These are phyloP conservation scores for Beverwykella pulmonaria DNA, from an alignment of 495 filamentous ascomycete species.

Conservation along the genomic window DNA sequence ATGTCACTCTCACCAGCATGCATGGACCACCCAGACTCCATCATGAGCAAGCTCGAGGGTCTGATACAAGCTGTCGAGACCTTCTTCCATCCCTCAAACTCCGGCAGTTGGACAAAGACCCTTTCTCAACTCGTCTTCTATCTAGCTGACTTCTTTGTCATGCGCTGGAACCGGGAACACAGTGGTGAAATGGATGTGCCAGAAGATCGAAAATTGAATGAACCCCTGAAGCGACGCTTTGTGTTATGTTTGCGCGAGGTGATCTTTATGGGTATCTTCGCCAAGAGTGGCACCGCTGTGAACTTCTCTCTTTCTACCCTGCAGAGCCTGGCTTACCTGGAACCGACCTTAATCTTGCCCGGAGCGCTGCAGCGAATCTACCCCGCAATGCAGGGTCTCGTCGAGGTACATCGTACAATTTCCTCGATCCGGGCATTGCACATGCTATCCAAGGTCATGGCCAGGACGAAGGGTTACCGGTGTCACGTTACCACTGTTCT, in stretches of 20 bases:
- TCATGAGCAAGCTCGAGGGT: slow-evolving; percentile 84
- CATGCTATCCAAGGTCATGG: slow-evolving; percentile 84
- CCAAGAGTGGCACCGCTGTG: slow-evolving; percentile 88
- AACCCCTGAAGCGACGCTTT: slow-evolving; percentile 81
- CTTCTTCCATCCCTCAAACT: slow-evolving; percentile 98
- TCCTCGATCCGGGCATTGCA: slow-evolving; percentile 90
- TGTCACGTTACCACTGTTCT: slow-evolving; percentile 93
- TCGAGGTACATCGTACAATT: slow-evolving; percentile 95
- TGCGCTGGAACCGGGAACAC: slow-evolving; percentile 94
- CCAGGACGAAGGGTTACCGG: slow-evolving; percentile 85
- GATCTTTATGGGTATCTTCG: slow-evolving; percentile 96
- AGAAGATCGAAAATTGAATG: slow-evolving; percentile 73
- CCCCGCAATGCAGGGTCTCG: slow-evolving; percentile 90
- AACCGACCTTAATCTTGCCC: slow-evolving; percentile 89
- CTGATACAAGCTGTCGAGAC: slow-evolving; percentile 95
- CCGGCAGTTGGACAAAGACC: slow-evolving; percentile 87
- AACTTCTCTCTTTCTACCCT: slow-evolving; percentile 87
- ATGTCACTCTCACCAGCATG: slow-evolving; percentile 89
- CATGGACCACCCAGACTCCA: slow-evolving; percentile 73
- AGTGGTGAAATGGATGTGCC: slow-evolving; percentile 89
- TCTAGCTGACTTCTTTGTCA: slow-evolving; percentile 93
- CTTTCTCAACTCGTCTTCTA: slow-evolving; percentile 90
- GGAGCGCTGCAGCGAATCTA: slow-evolving; percentile 96
- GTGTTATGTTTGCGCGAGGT: slow-evolving; percentile 90
- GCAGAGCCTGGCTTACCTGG: slow-evolving; percentile 84